Base-by-base conservation (phyloP, 2,329 filamentous ascomycete genomes). In the Alternaria infectoria region DNA sequence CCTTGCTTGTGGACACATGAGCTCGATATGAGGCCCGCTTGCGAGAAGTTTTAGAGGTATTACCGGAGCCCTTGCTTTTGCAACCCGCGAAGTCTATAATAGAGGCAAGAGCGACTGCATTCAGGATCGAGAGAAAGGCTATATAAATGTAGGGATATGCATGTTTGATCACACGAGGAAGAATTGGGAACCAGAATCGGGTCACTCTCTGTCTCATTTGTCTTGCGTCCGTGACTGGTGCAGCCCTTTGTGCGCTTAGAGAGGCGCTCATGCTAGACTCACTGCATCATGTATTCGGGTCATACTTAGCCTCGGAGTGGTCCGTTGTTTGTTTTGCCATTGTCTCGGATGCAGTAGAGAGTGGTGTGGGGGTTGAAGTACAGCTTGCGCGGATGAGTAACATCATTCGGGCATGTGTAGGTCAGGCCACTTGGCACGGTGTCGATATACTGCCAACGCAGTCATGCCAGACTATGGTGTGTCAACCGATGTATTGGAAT, bases 1-100 rank as follows among this genome's bases (percentile, higher is more conserved):
- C 82, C 83, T n/a, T 83, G 82, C 50, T 65, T 86, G 47, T 86
- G 83, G 83, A 84, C 82, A 5, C 83, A 86, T 74, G 84, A 86
- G 72, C 69, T 86, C 40, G 84, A 86, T 69, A 80, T 86, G 77
- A 78, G 83, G 54, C 83, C 83, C 46, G 83, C 83, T 21, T 81
- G 81, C 59, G 83, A 85, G 76, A 84, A 83, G 75, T 84, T 85
- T 59, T 84, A 52, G 30, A 52, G 10, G 15, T n/a, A 13, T n/a
- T n/a, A 36, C 15, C 32, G n/a, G 15, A 36, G 32, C 32, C 32
- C 32, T 36, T 36, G 8, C 32, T n/a, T 36, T 15, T 36, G 32
- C 32, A 15, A 36, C 1, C 32, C 32, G 32, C 32, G 32, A 2
- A 36, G 1, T 36, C 8, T n/a, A 36, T 36, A 15, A 36, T 36